Evolutionary conservation across 2,329 filamentous ascomycete species (phyloP).

Genomic region (Monilinia fructicola): DNA sequence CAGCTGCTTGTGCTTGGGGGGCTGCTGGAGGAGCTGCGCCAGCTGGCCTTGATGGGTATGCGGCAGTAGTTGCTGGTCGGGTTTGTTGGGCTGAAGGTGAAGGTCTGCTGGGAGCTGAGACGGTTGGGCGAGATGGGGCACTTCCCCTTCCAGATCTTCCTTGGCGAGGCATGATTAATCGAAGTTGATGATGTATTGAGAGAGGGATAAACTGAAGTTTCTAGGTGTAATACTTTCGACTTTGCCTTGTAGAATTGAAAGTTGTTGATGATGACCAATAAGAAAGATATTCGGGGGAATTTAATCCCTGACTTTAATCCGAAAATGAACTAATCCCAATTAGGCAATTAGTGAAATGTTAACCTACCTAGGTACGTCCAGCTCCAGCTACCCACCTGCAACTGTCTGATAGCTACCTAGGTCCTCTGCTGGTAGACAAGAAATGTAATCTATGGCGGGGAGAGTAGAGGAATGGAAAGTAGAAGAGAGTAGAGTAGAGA

Average conservation of each 20-base stretch:
- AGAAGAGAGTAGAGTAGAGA: too few species aligned
- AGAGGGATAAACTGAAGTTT: background rate
- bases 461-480: too few species aligned
- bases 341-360: background rate
- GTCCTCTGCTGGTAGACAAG: background rate
- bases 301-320: slow-evolving; percentile 9
- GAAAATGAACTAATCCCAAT: background rate
- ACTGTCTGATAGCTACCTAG: too few species aligned
- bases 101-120: slow-evolving; percentile 48
- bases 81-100: slow-evolving; percentile 60
- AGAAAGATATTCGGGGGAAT: slow-evolving; percentile 8
- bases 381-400: too few species aligned
- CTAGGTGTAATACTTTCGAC: background rate
- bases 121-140: slow-evolving; percentile 64
- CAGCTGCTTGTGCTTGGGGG: slow-evolving; percentile 18
- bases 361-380: background rate
- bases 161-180: slow-evolving; percentile 71
- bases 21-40: slow-evolving; percentile 49
- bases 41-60: slow-evolving; percentile 51
- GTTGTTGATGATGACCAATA: slow-evolving; percentile 8
- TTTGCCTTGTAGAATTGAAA: slow-evolving; percentile 5
- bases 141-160: slow-evolving; percentile 59
- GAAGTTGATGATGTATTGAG: background rate
- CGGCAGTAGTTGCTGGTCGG: slow-evolving; percentile 67
- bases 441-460: background rate